These are phyloP conservation scores for Psophocarpus tetragonolobus DNA, from an alignment of 306 rosid species.

Conservation along the genomic window DNA sequence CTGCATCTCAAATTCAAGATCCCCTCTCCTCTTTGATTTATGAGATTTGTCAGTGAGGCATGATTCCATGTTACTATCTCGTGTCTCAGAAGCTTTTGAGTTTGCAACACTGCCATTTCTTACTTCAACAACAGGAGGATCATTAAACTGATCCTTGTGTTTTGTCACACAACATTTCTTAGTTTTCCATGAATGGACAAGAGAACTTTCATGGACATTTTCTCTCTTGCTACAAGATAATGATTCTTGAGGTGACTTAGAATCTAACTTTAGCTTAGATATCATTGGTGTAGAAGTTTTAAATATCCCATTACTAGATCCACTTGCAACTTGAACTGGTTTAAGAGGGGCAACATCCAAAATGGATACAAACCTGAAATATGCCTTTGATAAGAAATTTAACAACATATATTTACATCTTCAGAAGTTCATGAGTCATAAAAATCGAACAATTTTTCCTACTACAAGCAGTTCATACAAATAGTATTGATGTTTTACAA, in stretches of 20 bases:
- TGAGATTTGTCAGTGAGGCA: slow-evolving; percentile 37
- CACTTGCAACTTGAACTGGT: slow-evolving; percentile 68
- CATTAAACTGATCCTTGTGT: slow-evolving; percentile 35
- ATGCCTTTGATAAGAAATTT: slow-evolving; percentile 26
- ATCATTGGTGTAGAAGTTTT: slow-evolving; percentile 79
- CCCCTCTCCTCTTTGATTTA: slow-evolving; percentile 78
- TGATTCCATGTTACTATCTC: slow-evolving; percentile 35
- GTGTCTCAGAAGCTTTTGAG: slow-evolving; percentile 45
- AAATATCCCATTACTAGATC: slow-evolving; percentile 55
- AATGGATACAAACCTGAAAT: slow-evolving; percentile 84
- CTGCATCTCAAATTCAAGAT: slow-evolving; percentile 91
- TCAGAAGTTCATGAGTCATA: neutral
- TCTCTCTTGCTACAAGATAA: slow-evolving; percentile 44
- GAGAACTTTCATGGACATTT: slow-evolving; percentile 50
- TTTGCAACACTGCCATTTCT: slow-evolving; percentile 30
- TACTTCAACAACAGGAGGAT: slow-evolving; percentile 36
- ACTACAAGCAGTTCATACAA: neutral
- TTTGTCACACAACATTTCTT: slow-evolving; percentile 34
- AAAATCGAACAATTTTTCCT: neutral
- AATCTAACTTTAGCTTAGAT: slow-evolving; percentile 51
- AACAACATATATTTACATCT: slow-evolving; percentile 26
- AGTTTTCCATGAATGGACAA: slow-evolving; percentile 42
- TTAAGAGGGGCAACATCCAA: slow-evolving; percentile 90
- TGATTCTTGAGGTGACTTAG: slow-evolving; percentile 41
- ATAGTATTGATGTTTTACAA: neutral